phyloP scores from a whole-genome alignment of 1,284 basidiomycete species.

The Psilocybe mexicana region DNA sequence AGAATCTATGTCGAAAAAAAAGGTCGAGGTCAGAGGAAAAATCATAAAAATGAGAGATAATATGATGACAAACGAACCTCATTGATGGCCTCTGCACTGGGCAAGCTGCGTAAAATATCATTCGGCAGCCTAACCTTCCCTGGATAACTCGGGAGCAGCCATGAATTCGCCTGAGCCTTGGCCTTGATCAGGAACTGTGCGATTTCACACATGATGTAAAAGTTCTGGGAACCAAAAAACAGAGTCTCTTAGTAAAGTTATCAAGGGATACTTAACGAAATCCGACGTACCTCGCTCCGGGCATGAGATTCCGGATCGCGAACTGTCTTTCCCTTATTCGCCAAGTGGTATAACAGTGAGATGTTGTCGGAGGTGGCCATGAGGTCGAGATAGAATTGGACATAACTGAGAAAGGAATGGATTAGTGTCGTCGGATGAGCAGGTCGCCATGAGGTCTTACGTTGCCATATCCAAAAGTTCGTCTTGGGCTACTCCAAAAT shows the following conservation, averaged over 20 bases:
- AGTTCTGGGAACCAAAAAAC: constrained; percentile 68
- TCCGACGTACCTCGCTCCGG: constrained; percentile 61
- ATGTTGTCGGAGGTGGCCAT: constrained; percentile 80
- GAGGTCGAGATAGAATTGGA: constrained; percentile 85
- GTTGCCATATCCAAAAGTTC: constrained; percentile 73
- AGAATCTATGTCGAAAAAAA: constrained; percentile 45
- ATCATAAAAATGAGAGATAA: neutral
- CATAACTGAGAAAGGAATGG: constrained; percentile 60
- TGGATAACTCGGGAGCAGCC: constrained; percentile 81
- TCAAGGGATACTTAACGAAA: neutral
- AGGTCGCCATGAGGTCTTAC: constrained; percentile 38
- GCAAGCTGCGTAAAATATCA: constrained; percentile 78
- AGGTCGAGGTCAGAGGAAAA: neutral
- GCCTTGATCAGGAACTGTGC: constrained; percentile 85
- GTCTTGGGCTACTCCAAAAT: constrained; percentile 68
- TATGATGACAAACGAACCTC: constrained; percentile 42
- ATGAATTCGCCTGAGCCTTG: constrained; percentile 65
- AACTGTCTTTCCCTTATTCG: constrained; percentile 84
- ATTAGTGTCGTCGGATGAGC: neutral
- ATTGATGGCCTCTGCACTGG: constrained; percentile 60
- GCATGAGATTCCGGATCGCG: constrained; percentile 70
- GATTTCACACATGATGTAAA: constrained; percentile 89
- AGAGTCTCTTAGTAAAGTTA: neutral
- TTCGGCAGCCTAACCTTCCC: constrained; percentile 78
- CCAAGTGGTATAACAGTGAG: constrained; percentile 81